phyloP scores from a whole-genome alignment of 768 basidiomycete species.

The Naematelia aurantialba region DNA sequence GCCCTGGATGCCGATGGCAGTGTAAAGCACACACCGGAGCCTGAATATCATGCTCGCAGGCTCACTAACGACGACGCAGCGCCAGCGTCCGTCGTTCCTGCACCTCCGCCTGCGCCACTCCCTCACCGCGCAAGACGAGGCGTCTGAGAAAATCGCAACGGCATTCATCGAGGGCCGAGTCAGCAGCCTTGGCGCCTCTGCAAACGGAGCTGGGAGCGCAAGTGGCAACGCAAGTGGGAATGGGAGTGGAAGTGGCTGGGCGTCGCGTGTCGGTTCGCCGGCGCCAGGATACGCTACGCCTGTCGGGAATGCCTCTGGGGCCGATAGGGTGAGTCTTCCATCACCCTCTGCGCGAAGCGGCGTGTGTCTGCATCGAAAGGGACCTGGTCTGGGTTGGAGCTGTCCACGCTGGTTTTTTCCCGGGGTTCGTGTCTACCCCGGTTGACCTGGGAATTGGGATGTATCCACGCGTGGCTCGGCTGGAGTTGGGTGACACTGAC shows the following conservation, averaged over 20 bases:
- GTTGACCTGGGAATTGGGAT: no score
- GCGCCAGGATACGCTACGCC: slow-evolving; percentile 20
- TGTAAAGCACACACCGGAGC: no score
- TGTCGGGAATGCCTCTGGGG: neutral
- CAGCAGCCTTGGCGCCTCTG: neutral
- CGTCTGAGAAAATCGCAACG: slow-evolving; percentile 78
- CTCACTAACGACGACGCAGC: no score
- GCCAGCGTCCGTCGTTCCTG: slow-evolving; percentile 80
- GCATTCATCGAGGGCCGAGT: slow-evolving; percentile 68
- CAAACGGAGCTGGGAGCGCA: slow-evolving; percentile 19
- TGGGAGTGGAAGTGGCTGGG: slow-evolving; percentile 10
- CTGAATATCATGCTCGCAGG: no score
- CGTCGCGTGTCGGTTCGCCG: slow-evolving; percentile 41
- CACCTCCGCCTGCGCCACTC: slow-evolving; percentile 82
- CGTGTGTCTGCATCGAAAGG: no score
- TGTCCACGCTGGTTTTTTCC: no score
- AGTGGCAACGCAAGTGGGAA: neutral
- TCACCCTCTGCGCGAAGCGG: no score
- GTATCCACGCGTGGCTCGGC: no score
- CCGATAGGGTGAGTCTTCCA: slow-evolving; percentile 20
- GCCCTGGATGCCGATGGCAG: no score
- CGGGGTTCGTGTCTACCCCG: no score
- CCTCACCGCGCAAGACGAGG: slow-evolving; percentile 82
- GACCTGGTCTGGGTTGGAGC: no score
- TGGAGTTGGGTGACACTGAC: no score